These are phyloP conservation scores for Penicillium salamii DNA, from an alignment of 495 filamentous ascomycete genomes.

Conservation along the genomic window DNA sequence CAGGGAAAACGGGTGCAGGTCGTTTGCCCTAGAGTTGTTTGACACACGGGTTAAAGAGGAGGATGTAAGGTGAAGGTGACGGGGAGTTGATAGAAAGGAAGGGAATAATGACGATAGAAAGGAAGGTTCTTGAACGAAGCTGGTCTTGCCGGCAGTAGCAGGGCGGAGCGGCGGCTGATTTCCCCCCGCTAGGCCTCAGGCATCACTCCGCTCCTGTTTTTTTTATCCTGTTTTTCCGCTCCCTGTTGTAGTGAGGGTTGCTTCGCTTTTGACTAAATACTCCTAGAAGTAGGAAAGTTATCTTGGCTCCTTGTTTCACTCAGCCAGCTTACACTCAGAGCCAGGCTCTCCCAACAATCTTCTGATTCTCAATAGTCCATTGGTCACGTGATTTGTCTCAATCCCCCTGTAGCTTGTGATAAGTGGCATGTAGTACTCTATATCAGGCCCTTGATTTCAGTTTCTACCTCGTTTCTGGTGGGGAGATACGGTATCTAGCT, in stretches of 20 bases:
- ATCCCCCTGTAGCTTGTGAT: neutral
- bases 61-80: conserved; percentile 12
- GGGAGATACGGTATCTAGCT: too few relatives aligned
- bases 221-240: too few relatives aligned
- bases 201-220: conserved; percentile 9
- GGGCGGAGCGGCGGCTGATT: conserved; percentile 29
- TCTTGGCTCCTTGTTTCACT: too few relatives aligned
- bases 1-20: conserved; percentile 51
- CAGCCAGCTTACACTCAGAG: too few relatives aligned
- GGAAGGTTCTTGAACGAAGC: conserved; percentile 36
- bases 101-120: conserved; percentile 16
- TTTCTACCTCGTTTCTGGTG: too few relatives aligned
- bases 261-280: too few relatives aligned
- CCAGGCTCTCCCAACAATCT: too few relatives aligned
- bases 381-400: neutral
- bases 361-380: too few relatives aligned
- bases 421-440: too few relatives aligned
- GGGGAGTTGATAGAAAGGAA: conserved; percentile 15
- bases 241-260: too few relatives aligned
- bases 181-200: conserved; percentile 27
- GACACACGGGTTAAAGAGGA: conserved; percentile 15
- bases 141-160: conserved; percentile 20
- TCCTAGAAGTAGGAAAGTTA: too few relatives aligned
- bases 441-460: too few relatives aligned
- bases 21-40: conserved; percentile 31